These are phyloP conservation scores for Nemania serpens DNA, from an alignment of 2,329 filamentous ascomycete species.

Conservation along the genomic window DNA sequence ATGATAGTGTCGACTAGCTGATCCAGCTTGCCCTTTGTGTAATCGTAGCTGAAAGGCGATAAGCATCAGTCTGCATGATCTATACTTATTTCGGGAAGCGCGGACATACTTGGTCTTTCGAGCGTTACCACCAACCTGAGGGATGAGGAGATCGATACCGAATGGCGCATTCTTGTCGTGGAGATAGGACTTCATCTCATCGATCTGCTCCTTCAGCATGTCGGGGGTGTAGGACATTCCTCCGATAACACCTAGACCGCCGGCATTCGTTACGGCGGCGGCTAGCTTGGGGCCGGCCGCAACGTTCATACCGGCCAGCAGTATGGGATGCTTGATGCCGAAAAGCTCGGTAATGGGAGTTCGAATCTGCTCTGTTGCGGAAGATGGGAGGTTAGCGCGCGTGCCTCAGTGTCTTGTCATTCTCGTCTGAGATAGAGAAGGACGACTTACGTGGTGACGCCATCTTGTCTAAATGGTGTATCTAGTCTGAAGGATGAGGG, in stretches of 20 bases:
- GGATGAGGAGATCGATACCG: constrained; percentile 89
- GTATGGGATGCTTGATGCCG: constrained; percentile 94
- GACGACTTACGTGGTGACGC: constrained; percentile 42
- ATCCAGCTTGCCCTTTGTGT: constrained; percentile 97
- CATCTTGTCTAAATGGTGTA: constrained; percentile 34
- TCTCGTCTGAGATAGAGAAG: constrained; percentile 2
- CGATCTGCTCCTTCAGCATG: constrained; percentile 94
- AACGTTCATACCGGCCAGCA: constrained; percentile 99
- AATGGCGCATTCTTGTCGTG: constrained; percentile 93
- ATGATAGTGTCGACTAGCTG: constrained; percentile 92
- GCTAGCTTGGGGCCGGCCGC: constrained; percentile 95
- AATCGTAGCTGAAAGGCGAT: constrained; percentile 77
- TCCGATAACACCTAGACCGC: constrained; percentile 94
- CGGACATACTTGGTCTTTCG: constrained; percentile 81
- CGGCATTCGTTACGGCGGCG: constrained; percentile 95
- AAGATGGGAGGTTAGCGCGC: constrained; percentile 23
- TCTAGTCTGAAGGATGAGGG: not conserved
- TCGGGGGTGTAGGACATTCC: constrained; percentile 95
- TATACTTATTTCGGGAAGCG: not conserved
- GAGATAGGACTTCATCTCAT: constrained; percentile 88
- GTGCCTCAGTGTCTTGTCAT: constrained; percentile 11
- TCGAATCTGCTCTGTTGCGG: constrained; percentile 76
- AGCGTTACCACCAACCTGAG: constrained; percentile 91
- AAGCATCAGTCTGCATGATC: constrained; percentile 28
- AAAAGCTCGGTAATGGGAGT: constrained; percentile 94